These are phyloP conservation scores for Calonectria leucothoes DNA, from an alignment of 2,329 filamentous ascomycete genomes.

Conservation along the genomic window DNA sequence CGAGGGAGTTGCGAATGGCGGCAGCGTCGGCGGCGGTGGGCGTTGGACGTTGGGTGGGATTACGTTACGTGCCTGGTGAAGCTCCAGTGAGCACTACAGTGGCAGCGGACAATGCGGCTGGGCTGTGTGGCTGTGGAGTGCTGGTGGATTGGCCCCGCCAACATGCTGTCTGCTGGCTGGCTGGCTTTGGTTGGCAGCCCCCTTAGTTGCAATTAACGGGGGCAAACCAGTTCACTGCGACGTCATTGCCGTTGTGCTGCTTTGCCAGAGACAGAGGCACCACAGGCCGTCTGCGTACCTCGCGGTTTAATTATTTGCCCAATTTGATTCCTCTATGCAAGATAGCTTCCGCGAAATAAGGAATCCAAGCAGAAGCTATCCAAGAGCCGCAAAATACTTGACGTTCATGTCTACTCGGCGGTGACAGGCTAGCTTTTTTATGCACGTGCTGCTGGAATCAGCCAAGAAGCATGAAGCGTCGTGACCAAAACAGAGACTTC, in stretches of 20 bases:
- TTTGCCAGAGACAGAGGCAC: not conserved
- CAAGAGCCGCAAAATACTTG: not conserved
- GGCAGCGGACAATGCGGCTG: conserved; percentile 32
- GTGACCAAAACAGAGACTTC: not conserved
- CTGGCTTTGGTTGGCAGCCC: not conserved
- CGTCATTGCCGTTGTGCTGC: conserved; percentile 7
- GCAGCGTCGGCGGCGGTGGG: conserved; percentile 34
- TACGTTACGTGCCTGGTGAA: conserved; percentile 44
- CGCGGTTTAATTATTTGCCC: not conserved
- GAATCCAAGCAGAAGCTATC: too few species aligned
- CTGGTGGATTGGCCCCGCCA: conserved; percentile 34
- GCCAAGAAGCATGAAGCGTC: not conserved
- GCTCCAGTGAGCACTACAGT: conserved; percentile 30
- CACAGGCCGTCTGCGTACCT: not conserved
- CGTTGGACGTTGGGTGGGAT: conserved; percentile 39
- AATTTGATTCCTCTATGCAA: not conserved
- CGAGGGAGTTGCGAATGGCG: conserved; percentile 33
- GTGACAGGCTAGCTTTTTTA: not conserved
- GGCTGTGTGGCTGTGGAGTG: conserved; percentile 36
- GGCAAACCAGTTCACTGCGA: not conserved
- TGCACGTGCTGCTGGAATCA: not conserved
- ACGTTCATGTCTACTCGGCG: not conserved
- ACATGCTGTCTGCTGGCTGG: conserved; percentile 23
- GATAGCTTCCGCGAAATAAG: not conserved
- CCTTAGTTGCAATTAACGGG: conserved; percentile 28